phyloP scores from a whole-genome alignment of 495 filamentous ascomycete genomes.

The Aspergillus bridgeri region DNA sequence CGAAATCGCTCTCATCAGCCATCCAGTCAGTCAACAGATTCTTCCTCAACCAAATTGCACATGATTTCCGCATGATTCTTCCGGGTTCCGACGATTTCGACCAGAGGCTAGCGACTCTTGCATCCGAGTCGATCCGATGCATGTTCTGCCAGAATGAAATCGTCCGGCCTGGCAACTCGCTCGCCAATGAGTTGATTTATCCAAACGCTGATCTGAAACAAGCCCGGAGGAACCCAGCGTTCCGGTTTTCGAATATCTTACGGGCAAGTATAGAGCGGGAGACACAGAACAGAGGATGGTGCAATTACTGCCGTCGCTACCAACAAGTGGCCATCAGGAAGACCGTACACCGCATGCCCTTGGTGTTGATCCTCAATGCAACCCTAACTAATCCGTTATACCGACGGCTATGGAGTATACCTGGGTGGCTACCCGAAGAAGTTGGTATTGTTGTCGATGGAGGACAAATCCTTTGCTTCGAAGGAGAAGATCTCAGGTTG shows the following conservation, averaged over 20 bases:
- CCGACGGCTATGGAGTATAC: conserved; percentile 76
- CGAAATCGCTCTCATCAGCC: conserved; percentile 64
- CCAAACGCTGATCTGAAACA: conserved; percentile 51
- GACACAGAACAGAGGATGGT: conserved; percentile 82
- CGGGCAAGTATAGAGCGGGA: conserved; percentile 85
- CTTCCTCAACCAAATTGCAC: conserved; percentile 65
- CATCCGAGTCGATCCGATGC: conserved; percentile 65
- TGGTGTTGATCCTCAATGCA: conserved; percentile 79
- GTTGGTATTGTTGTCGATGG: conserved; percentile 82
- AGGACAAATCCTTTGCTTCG: conserved; percentile 82
- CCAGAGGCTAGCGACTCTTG: conserved; percentile 53
- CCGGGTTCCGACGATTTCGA: conserved; percentile 58
- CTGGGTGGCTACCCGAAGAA: conserved; percentile 87
- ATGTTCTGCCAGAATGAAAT: conserved; percentile 79
- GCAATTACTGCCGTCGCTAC: conserved; percentile 80
- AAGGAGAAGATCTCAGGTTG: conserved; percentile 71
- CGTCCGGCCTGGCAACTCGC: conserved; percentile 60
- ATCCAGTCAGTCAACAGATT: conserved; percentile 77
- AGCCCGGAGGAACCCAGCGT: conserved; percentile 49
- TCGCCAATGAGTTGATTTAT: conserved; percentile 83
- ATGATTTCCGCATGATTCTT: conserved; percentile 63
- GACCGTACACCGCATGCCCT: conserved; percentile 73
- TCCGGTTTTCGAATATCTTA: conserved; percentile 76
- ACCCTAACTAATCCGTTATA: conserved; percentile 67
- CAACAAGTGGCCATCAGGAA: conserved; percentile 76